Conservation (phyloP, 202 grass and related monocot genomes). For the Schoenoplectus triqueter region DNA sequence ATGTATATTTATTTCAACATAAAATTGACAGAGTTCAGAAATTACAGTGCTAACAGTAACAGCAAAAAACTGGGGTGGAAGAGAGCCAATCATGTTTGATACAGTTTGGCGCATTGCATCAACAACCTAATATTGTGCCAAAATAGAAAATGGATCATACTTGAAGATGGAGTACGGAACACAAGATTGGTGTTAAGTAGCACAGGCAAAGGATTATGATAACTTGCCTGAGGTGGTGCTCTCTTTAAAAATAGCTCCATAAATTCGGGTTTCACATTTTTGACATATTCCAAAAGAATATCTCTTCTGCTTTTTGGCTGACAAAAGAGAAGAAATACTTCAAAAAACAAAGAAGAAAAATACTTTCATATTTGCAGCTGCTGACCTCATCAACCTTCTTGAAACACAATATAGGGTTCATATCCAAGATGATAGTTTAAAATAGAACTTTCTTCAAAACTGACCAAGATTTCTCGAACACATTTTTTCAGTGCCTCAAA, state of each 20-base stretch:
- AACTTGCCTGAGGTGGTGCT: conserved; percentile 75
- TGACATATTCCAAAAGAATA: conserved; percentile 85
- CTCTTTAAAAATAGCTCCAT: conserved; percentile 92
- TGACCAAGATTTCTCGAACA: neutral
- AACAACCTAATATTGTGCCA: conserved; percentile 56
- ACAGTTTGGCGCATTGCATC: conserved; percentile 99
- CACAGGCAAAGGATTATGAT: conserved; percentile 11
- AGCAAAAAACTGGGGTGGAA: conserved; percentile 92
- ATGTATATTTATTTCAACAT: neutral
- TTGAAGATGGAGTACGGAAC: neutral
- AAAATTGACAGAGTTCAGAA: neutral
- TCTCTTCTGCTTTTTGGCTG: conserved; percentile 84
- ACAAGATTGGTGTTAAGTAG: neutral
- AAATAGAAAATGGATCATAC: conserved; percentile 25
- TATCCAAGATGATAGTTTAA: neutral
- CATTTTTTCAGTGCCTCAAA: neutral
- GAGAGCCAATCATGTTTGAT: conserved; percentile 93
- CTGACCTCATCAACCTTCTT: conserved; percentile 13
- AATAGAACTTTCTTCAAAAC: neutral
- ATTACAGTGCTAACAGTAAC: conserved; percentile 91
- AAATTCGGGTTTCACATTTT: conserved; percentile 85
- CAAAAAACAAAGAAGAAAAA: neutral
- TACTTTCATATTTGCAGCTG: neutral
- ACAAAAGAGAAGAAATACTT: conserved; percentile 10
- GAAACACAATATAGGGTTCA: neutral